These are phyloP conservation scores for Starmerella cellae DNA, from an alignment of 805 yeast species.

Conservation along the genomic window DNA sequence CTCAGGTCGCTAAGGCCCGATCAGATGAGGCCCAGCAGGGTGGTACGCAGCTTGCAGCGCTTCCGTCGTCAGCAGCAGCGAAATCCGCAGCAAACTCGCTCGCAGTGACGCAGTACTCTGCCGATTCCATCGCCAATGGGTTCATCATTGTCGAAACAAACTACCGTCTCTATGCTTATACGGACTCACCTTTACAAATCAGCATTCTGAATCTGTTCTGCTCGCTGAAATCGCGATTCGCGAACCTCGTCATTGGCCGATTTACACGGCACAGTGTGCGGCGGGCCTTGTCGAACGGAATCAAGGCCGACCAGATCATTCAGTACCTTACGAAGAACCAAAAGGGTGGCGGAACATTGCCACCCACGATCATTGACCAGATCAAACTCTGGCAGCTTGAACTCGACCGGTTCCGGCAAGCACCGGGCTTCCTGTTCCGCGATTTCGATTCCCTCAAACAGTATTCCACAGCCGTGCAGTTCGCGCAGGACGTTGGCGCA, in stretches of 20 bases:
- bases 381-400: slow-evolving; percentile 93
- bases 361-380: slow-evolving; percentile 96
- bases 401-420: slow-evolving; percentile 76
- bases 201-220: slow-evolving; percentile 84
- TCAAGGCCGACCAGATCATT: slow-evolving; percentile 88
- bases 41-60: not conserved
- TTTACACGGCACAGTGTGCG: slow-evolving; percentile 86
- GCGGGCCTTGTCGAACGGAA: slow-evolving; percentile 71
- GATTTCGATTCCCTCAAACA: slow-evolving; percentile 72
- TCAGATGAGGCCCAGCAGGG: slow-evolving; percentile 40
- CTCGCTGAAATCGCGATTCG: slow-evolving; percentile 68
- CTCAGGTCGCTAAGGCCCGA: slow-evolving; percentile 65
- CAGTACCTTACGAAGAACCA: slow-evolving; percentile 83
- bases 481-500: slow-evolving; percentile 86
- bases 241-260: slow-evolving; percentile 87
- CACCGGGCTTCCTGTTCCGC: slow-evolving; percentile 74
- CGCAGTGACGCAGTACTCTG: slow-evolving; percentile 51
- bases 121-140: slow-evolving; percentile 36
- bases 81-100: slow-evolving; percentile 52
- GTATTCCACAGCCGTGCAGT: slow-evolving; percentile 53
- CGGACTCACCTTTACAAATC: slow-evolving; percentile 86
- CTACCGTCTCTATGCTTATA: slow-evolving; percentile 82
- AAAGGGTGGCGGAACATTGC: slow-evolving; percentile 51
- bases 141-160: slow-evolving; percentile 85
- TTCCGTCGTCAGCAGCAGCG: slow-evolving; percentile 23